A percentile compares a stretch with the other conserved stretches of the same genome.
phyloP scores from a whole-genome alignment of 108 stramenopile genomes.

The Nitzschia inconspicua region DNA sequence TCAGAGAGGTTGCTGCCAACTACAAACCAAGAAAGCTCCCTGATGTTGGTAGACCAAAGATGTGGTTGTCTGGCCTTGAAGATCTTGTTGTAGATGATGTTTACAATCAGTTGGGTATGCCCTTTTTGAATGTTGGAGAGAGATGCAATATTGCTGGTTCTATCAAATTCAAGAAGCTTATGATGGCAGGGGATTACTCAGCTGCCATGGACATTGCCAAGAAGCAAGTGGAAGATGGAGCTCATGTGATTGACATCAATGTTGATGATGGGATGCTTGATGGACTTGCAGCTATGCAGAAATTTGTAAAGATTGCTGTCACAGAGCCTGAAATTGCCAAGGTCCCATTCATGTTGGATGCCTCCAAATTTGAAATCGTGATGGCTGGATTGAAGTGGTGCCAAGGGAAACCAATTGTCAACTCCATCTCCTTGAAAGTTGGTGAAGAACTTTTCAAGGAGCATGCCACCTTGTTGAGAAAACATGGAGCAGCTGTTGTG shows the following conservation, averaged over 20 bases:
- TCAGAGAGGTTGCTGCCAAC: constrained; percentile 46
- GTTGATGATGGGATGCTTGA: constrained; percentile 97
- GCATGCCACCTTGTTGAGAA: constrained; percentile 90
- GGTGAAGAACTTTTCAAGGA: constrained; percentile 93
- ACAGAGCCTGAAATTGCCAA: constrained; percentile 92
- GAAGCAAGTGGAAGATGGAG: constrained; percentile 94
- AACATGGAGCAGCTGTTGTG: constrained; percentile 96
- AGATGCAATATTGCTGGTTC: constrained; percentile 94
- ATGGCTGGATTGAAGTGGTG: constrained; percentile 91
- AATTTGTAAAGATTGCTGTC: constrained; percentile 96
- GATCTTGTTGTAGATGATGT: constrained; percentile 64
- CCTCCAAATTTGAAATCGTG: constrained; percentile 96
- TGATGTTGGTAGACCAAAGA: constrained; percentile 39
- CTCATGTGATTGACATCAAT: constrained; percentile 96
- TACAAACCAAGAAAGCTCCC: constrained; percentile 43
- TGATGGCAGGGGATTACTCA: constrained; percentile 89
- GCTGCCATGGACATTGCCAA: constrained; percentile 96
- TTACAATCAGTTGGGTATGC: constrained; percentile 62
- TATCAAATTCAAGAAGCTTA: constrained; percentile 90
- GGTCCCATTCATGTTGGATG: constrained; percentile 96
- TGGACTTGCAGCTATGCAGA: constrained; percentile 94
- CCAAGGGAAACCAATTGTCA: constrained; percentile 94
- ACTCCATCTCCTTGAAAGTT: constrained; percentile 95
- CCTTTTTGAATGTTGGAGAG: constrained; percentile 89
- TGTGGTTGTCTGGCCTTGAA: constrained; percentile 83